phyloP scores from a whole-genome alignment of 2,329 filamentous ascomycete genomes.

The Penicillium sp. region DNA sequence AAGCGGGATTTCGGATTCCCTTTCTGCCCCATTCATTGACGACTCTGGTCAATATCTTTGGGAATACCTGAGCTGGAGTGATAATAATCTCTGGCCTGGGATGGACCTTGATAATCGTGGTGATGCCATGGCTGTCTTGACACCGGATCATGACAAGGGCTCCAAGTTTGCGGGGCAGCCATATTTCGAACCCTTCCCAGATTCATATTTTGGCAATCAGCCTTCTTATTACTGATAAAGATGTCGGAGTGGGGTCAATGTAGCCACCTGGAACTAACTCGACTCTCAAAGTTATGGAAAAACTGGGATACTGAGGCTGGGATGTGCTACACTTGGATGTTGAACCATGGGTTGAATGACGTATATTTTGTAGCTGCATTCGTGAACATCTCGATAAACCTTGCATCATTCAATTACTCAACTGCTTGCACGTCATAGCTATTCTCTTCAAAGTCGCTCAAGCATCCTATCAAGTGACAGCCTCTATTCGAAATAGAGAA shows the following conservation, averaged over 20 bases:
- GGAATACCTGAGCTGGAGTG: conserved; percentile 42
- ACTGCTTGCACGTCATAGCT: no score
- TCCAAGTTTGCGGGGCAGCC: conserved; percentile 23
- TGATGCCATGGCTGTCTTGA: conserved; percentile 25
- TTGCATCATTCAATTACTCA: no score
- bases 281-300: no score
- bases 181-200: conserved; percentile 24
- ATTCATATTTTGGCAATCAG: conserved; percentile 28
- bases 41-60: conserved; percentile 36
- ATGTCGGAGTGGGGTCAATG: background rate
- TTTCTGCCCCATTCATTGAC: conserved; percentile 27
- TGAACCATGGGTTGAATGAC: no score
- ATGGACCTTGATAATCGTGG: conserved; percentile 26
- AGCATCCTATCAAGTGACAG: no score
- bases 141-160: conserved; percentile 27
- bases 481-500: no score
- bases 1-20: conserved; percentile 24
- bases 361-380: no score
- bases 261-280: background rate
- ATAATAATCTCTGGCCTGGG: conserved; percentile 33
- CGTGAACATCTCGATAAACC: no score
- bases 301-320: no score
- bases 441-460: no score
- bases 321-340: no score
- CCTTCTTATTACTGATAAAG: conserved; percentile 24